Percentiles rank a stretch among this genome's conserved stretches.
Conservation (phyloP, 2,329 filamentous ascomycete species). For the Parastagonospora nodorum region DNA sequence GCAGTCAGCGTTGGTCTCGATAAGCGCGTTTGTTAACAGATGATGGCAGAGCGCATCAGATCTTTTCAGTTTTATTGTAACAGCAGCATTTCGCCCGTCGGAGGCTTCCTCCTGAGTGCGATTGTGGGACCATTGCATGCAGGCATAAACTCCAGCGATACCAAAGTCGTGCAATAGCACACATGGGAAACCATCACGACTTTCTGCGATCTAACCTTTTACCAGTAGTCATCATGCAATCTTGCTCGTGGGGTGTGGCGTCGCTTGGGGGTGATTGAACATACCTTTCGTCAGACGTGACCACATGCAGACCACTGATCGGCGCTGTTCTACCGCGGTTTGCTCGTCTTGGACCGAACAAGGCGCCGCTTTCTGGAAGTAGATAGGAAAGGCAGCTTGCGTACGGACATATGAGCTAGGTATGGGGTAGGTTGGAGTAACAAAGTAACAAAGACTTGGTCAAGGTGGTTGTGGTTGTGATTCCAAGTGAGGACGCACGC, state of each 20-base stretch:
- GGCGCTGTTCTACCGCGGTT: background rate
- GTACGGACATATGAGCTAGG: background rate
- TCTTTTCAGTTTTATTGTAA: slow-evolving; percentile 24
- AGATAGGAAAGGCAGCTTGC: background rate
- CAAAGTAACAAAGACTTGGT: too few species aligned
- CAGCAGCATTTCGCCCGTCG: slow-evolving; percentile 31
- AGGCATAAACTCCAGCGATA: slow-evolving; percentile 4
- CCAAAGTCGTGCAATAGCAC: slow-evolving; percentile 1
- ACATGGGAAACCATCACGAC: slow-evolving; percentile 27
- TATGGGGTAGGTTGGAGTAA: background rate
- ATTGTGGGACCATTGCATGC: background rate
- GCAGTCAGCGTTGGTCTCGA: background rate
- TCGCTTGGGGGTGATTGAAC: background rate
- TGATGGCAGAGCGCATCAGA: slow-evolving; percentile 13
- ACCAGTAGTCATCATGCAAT: slow-evolving; percentile 37
- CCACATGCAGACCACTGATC: too few species aligned
- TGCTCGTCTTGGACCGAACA: background rate
- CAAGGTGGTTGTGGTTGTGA: background rate
- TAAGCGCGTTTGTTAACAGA: background rate
- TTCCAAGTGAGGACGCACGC: background rate
- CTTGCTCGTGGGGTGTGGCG: background rate
- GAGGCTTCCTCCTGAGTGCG: slow-evolving; percentile 28
- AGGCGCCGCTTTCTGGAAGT: too few species aligned
- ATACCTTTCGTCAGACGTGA: slow-evolving; percentile 1
- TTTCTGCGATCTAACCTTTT: slow-evolving; percentile 40